These are phyloP conservation scores for Caryopteris hybrid DNA, from an alignment of 305 asterid genomes.

Conservation along the genomic window DNA sequence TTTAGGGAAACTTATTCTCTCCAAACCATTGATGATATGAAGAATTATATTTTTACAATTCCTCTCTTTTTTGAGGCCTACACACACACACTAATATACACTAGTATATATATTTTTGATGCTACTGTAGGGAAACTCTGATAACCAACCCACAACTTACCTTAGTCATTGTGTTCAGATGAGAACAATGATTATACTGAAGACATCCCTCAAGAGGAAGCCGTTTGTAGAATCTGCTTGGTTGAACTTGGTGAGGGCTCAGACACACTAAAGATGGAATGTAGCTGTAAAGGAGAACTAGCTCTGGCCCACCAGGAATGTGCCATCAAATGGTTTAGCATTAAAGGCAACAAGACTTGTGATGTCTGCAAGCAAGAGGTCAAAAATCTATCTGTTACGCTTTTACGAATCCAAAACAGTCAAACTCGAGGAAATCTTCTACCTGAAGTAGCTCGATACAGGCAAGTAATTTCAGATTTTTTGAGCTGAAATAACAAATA, in stretches of 20 bases:
- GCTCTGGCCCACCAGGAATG: conserved; percentile 95
- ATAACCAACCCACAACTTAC: conserved; percentile 27
- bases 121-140: not conserved
- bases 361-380: conserved; percentile 93
- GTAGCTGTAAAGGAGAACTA: conserved; percentile 93
- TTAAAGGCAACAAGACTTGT: conserved; percentile 91
- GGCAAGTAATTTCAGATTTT: conserved; percentile 39
- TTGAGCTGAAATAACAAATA: not conserved
- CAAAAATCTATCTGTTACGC: conserved; percentile 80
- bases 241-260: conserved; percentile 78
- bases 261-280: conserved; percentile 85
- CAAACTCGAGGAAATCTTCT: conserved; percentile 39
- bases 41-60: not conserved
- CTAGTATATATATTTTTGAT: not conserved
- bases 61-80: not conserved
- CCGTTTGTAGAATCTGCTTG: conserved; percentile 92
- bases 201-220: conserved; percentile 84
- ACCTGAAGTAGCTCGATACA: conserved; percentile 47
- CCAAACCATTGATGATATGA: not conserved
- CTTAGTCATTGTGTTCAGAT: conserved; percentile 43
- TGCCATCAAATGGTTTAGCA: conserved; percentile 92
- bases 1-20: too few species aligned
- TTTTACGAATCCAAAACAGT: conserved; percentile 55
- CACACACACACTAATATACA: not conserved
- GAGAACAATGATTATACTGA: conserved; percentile 44